Percentiles rank a stretch among this genome's conserved stretches.
phyloP scores from a whole-genome alignment of 345 rosid genomes.

The Sisymbrium altissimum region DNA sequence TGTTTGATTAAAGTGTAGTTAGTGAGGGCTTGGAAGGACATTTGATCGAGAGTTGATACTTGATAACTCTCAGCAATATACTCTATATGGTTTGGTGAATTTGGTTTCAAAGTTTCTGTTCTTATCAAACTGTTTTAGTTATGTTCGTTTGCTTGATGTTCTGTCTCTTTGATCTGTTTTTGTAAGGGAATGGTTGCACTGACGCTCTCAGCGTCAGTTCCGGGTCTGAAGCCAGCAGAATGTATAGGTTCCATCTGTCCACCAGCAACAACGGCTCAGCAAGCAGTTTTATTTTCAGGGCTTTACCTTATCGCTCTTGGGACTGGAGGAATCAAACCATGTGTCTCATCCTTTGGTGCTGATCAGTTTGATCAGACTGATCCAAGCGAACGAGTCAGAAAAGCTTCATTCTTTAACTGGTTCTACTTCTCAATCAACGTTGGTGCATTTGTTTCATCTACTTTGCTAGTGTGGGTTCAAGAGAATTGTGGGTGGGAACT shows the following conservation, averaged over 20 bases:
- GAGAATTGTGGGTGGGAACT: conserved; percentile 54
- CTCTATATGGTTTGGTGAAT: background rate
- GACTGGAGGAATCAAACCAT: conserved; percentile 59
- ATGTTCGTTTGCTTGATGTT: conserved; percentile 36
- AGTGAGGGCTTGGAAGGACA: background rate
- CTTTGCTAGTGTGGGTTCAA: conserved; percentile 53
- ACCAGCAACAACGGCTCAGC: conserved; percentile 35
- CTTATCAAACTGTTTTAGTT: conserved; percentile 55
- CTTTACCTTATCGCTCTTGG: conserved; percentile 49
- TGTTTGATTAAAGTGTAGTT: background rate
- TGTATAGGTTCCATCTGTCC: conserved; percentile 35
- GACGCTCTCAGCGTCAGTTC: conserved; percentile 52
- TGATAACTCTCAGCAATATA: background rate
- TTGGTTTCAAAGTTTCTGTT: background rate
- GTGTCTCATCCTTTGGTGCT: conserved; percentile 58
- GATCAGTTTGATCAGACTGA: conserved; percentile 57
- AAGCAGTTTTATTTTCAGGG: conserved; percentile 37
- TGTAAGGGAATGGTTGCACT: conserved; percentile 49
- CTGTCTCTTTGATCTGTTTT: background rate
- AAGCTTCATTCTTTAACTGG: conserved; percentile 59
- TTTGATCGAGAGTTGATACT: background rate
- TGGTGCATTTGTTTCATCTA: conserved; percentile 55
- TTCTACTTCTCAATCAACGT: conserved; percentile 48
- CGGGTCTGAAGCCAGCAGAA: conserved; percentile 34
- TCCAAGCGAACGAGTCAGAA: conserved; percentile 40